phyloP scores from a whole-genome alignment of 192 early-diverging fungal genomes.

The Entophlyctis luteolus region DNA sequence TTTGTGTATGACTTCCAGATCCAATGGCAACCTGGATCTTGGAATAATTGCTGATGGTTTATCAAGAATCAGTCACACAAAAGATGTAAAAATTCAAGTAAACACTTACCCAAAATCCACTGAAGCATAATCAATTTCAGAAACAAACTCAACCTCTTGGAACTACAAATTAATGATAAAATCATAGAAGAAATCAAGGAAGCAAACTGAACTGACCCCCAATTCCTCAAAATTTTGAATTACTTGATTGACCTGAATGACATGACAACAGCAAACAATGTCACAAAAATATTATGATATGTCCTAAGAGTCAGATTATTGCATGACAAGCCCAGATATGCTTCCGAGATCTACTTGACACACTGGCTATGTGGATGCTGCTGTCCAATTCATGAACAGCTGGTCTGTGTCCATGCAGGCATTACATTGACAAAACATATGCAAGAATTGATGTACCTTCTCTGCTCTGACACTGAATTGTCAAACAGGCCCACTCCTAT shows the following conservation, averaged over 20 bases:
- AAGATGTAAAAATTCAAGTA: background rate
- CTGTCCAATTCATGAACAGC: too few relatives aligned
- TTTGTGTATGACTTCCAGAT: background rate
- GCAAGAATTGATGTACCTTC: background rate
- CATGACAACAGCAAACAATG: background rate
- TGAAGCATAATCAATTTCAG: background rate
- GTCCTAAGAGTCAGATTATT: background rate
- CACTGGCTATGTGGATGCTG: too few relatives aligned
- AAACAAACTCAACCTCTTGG: too few relatives aligned
- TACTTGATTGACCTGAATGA: background rate
- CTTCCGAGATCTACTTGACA: too few relatives aligned
- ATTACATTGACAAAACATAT: background rate
- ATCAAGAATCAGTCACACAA: background rate
- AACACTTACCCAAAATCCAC: background rate
- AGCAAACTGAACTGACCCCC: background rate
- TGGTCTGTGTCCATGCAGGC: background rate
- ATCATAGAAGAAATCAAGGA: background rate
- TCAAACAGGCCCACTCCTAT: conserved; percentile 28
- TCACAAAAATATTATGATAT: background rate
- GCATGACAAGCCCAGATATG: too few relatives aligned
- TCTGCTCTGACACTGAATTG: background rate
- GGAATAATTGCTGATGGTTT: background rate
- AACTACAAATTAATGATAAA: background rate
- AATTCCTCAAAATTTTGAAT: background rate
- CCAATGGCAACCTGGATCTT: background rate